Percentiles rank a stretch among this genome's conserved stretches.
These are phyloP conservation scores for Musa acuminata DNA, from an alignment of 176 grass and related monocot genomes.

Conservation along the genomic window DNA sequence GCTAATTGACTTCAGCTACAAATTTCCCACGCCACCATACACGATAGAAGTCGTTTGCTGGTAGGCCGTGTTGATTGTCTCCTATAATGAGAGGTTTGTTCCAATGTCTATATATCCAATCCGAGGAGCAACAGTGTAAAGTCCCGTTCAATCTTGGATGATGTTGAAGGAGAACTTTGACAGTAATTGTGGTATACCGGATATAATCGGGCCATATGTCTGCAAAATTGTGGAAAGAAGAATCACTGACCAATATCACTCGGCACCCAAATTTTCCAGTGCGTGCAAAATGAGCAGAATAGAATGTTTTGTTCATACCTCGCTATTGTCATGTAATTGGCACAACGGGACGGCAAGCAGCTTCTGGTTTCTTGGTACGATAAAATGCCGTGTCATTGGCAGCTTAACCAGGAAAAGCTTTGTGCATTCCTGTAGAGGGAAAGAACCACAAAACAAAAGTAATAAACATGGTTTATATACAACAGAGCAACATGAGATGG, in stretches of 20 bases:
- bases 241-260: background rate
- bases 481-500: background rate
- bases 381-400: slow-evolving; percentile 33
- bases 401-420: slow-evolving; percentile 54
- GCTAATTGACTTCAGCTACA: too few species aligned
- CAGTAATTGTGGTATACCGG: slow-evolving; percentile 39
- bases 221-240: background rate
- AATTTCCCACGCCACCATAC: too few species aligned
- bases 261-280: background rate
- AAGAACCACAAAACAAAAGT: background rate
- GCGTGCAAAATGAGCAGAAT: background rate
- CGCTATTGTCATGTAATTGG: slow-evolving; percentile 43
- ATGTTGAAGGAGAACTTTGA: slow-evolving; percentile 54
- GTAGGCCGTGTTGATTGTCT: too few species aligned
- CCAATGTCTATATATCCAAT: too few species aligned
- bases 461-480: background rate
- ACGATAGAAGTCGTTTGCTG: too few species aligned
- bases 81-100: too few species aligned
- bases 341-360: slow-evolving; percentile 45
- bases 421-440: slow-evolving; percentile 37
- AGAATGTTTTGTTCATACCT: background rate
- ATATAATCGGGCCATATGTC: slow-evolving; percentile 55
- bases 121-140: too few species aligned
- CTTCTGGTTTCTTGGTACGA: slow-evolving; percentile 43
- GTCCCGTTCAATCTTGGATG: slow-evolving; percentile 16